Conservation (phyloP, 805 yeast genomes). For the Ogataea nitratoaversa region DNA sequence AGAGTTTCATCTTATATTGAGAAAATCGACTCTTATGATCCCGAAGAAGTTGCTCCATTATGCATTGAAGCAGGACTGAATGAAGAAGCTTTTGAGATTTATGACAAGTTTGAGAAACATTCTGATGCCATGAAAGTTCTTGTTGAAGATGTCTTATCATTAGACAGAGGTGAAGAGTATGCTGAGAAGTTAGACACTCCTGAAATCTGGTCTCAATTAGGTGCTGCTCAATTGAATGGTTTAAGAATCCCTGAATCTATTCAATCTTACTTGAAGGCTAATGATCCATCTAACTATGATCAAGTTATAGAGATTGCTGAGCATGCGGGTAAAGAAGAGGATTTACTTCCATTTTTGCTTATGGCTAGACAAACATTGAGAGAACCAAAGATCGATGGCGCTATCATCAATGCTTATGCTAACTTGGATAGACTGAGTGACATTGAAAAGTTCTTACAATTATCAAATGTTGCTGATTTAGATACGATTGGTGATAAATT, state of each 20-base stretch:
- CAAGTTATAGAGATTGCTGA: conserved; percentile 93
- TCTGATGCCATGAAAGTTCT: conserved; percentile 82
- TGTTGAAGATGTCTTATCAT: conserved; percentile 88
- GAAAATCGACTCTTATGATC: conserved; percentile 85
- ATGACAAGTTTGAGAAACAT: conserved; percentile 75
- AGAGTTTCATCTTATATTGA: conserved; percentile 82
- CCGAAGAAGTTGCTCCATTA: conserved; percentile 88
- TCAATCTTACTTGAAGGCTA: conserved; percentile 85
- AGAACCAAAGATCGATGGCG: conserved; percentile 91
- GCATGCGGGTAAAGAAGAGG: conserved; percentile 95
- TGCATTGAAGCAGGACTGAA: conserved; percentile 82
- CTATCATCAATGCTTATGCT: conserved; percentile 84
- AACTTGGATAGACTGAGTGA: conserved; percentile 69
- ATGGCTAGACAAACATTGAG: conserved; percentile 92
- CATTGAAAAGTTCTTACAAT: conserved; percentile 77
- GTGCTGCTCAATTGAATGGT: conserved; percentile 94
- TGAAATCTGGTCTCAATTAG: conserved; percentile 91
- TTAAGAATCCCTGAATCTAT: conserved; percentile 88
- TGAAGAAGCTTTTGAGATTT: conserved; percentile 94
- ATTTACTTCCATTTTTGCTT: conserved; percentile 74
- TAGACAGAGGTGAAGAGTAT: conserved; percentile 90
- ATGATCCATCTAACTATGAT: conserved; percentile 84
- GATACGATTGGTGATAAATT: conserved; percentile 90
- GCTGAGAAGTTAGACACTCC: conserved; percentile 86
- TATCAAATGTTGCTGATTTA: conserved; percentile 89